Conservation (phyloP, 169 alveolate species). For the Plasmodium reichenowi region DNA sequence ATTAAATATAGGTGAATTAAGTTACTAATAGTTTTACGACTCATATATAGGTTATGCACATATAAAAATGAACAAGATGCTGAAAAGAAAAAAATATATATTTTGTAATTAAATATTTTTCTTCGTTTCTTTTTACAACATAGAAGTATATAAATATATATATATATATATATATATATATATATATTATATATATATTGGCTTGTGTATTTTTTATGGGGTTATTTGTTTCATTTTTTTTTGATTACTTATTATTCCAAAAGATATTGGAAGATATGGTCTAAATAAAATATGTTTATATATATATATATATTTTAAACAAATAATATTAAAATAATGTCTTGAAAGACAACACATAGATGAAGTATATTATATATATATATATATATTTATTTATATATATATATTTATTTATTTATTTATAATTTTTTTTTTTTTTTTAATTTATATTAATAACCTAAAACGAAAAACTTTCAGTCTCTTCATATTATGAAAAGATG, state of each 20-base stretch:
- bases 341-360: not conserved
- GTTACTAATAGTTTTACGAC: conserved; percentile 49
- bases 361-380: not conserved
- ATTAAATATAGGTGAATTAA: conserved; percentile 19
- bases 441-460: conserved; percentile 28
- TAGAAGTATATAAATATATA: too few relatives aligned
- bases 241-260: conserved; percentile 48
- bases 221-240: not conserved
- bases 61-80: conserved; percentile 55
- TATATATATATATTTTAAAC: not conserved
- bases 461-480: conserved; percentile 14
- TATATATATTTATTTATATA: too few relatives aligned
- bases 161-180: too few relatives aligned
- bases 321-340: not conserved
- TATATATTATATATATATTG: not conserved
- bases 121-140: not conserved
- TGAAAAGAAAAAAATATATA: not conserved
- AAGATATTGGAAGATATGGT: conserved; percentile 16
- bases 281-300: conserved; percentile 1
- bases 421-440: too few relatives aligned
- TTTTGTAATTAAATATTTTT: not conserved
- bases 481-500: conserved; percentile 18
- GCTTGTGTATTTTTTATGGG: not conserved
- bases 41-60: conserved; percentile 36
- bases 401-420: too few relatives aligned